phyloP scores from a whole-genome alignment of 257 asterid genomes.

The Jasminum sambac region DNA sequence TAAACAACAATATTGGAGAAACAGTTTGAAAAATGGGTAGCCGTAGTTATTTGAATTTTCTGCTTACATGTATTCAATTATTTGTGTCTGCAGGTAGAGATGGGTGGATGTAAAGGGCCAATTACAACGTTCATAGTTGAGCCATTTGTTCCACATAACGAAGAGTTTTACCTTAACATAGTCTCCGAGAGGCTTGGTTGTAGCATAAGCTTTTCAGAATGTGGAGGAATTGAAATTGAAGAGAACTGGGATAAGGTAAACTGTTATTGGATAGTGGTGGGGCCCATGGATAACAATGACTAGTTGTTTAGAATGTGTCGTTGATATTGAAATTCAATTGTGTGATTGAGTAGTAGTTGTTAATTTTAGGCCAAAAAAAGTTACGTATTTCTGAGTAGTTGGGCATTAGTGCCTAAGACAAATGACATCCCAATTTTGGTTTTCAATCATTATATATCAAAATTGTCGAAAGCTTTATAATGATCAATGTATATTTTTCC shows the following conservation, averaged over 20 bases:
- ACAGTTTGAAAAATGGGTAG: too few species aligned
- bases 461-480: not conserved
- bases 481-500: not conserved
- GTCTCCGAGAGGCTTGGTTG: slow-evolving; percentile 94
- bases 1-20: too few species aligned
- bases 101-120: slow-evolving; percentile 96
- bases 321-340: too few species aligned
- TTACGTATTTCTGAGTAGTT: too few species aligned
- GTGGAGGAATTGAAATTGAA: slow-evolving; percentile 94
- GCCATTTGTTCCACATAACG: slow-evolving; percentile 86
- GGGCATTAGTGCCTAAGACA: too few species aligned
- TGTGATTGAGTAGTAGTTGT: too few species aligned
- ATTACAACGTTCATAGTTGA: slow-evolving; percentile 90
- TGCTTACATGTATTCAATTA: slow-evolving; percentile 12
- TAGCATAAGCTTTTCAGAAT: slow-evolving; percentile 92
- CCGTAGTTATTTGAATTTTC: not conserved
- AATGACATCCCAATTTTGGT: too few species aligned
- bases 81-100: slow-evolving; percentile 63
- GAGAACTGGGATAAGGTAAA: slow-evolving; percentile 96
- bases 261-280: too few species aligned
- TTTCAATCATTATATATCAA: too few species aligned
- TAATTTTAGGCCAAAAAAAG: too few species aligned
- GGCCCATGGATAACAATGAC: too few species aligned
- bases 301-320: too few species aligned
- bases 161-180: slow-evolving; percentile 79